These are phyloP conservation scores for Laguncularia racemosa DNA, from an alignment of 345 rosid genomes.

Conservation along the genomic window DNA sequence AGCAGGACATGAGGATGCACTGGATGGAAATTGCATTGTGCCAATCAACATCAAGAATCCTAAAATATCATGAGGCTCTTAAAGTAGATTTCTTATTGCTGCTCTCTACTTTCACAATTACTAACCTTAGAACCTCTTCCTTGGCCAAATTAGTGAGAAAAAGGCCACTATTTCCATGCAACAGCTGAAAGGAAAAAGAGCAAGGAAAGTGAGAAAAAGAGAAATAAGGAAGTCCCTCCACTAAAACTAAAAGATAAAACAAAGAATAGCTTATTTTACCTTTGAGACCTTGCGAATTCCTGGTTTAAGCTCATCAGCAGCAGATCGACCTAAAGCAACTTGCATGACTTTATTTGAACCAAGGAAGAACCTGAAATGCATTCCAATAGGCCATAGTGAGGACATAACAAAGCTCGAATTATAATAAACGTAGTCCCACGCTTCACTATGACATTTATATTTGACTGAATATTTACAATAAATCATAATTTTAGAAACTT, in stretches of 20 bases:
- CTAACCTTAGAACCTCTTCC: constrained; percentile 82
- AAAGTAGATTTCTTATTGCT: no score
- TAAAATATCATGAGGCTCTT: no score
- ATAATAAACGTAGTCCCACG: not conserved
- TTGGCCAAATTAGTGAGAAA: constrained; percentile 67
- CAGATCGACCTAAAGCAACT: constrained; percentile 87
- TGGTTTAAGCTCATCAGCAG: constrained; percentile 72
- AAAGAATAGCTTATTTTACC: constrained; percentile 29
- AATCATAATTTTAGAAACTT: no score
- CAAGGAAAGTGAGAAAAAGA: not conserved
- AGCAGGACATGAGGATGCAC: no score
- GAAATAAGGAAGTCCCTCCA: not conserved
- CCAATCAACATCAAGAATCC: no score
- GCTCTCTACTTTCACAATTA: not conserved
- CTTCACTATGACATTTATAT: no score
- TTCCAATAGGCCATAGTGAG: not conserved
- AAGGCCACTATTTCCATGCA: constrained; percentile 79
- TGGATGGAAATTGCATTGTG: no score
- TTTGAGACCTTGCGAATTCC: constrained; percentile 71
- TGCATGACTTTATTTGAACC: constrained; percentile 99
- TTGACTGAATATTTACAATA: no score
- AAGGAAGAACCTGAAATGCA: constrained; percentile 60
- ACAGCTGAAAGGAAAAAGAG: constrained; percentile 35
- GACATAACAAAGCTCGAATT: not conserved
- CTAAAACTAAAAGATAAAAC: not conserved